phyloP scores from a whole-genome alignment of 495 filamentous ascomycete genomes.

The Aspergillus funiculosus region DNA sequence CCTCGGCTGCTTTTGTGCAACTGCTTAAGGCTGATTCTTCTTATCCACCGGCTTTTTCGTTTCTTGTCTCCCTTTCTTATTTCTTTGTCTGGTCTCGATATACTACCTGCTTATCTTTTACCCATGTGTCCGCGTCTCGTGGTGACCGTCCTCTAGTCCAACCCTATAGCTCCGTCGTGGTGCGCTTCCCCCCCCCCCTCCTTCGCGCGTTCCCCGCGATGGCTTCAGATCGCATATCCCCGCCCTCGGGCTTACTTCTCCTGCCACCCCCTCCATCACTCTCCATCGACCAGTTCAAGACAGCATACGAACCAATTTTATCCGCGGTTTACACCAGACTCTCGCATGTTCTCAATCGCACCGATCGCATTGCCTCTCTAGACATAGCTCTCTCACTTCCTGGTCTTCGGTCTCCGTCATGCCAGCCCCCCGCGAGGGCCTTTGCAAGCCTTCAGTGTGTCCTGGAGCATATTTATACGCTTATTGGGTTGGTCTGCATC shows the following conservation, averaged over 20 bases:
- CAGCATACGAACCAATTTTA: conserved; percentile 38
- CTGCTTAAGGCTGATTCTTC: not conserved
- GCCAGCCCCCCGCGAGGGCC: conserved; percentile 46
- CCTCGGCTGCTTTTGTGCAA: conserved; percentile 6
- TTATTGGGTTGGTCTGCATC: conserved; percentile 63
- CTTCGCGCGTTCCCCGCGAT: conserved; percentile 18
- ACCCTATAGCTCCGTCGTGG: conserved; percentile 3
- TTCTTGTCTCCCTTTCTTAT: not conserved
- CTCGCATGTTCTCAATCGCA: conserved; percentile 22
- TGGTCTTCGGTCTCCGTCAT: conserved; percentile 31
- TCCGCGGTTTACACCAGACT: conserved; percentile 30
- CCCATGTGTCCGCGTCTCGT: not conserved
- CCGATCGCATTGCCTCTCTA: conserved; percentile 29
- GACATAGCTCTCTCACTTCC: conserved; percentile 45
- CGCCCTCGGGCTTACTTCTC: conserved; percentile 38
- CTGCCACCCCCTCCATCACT: conserved; percentile 44
- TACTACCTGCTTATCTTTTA: not conserved
- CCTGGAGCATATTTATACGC: conserved; percentile 69
- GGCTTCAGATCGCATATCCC: conserved; percentile 21
- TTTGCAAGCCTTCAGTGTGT: conserved; percentile 62
- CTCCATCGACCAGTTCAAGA: conserved; percentile 34
- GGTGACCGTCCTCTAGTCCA: not conserved
- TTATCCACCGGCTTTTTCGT: not conserved
- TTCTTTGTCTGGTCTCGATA: not conserved
- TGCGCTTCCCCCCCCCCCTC: conserved; percentile 9